Conservation (phyloP, 352 stramenopile species). For the Globisporangium spinosum region DNA sequence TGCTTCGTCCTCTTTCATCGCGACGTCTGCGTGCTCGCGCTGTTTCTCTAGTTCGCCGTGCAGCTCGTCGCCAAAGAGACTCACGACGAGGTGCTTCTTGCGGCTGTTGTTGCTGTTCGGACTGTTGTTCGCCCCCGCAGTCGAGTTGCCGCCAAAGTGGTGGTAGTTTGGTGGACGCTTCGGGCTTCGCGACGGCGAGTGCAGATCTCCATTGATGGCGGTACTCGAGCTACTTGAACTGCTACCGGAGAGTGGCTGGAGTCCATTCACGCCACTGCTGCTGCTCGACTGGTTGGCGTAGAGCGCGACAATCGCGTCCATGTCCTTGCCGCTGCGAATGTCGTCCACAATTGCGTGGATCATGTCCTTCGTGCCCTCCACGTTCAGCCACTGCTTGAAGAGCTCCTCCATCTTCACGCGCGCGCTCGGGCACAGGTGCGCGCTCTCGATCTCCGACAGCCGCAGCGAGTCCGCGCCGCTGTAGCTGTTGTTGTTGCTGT, state of each 20-base stretch:
- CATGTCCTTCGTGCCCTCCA: constrained; percentile 82
- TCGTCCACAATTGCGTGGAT: constrained; percentile 80
- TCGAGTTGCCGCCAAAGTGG: constrained; percentile 39
- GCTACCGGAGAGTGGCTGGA: not conserved
- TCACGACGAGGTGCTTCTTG: constrained; percentile 67
- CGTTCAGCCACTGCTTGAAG: constrained; percentile 85
- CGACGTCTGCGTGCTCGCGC: constrained; percentile 26
- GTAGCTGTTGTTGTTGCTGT: constrained; percentile 26
- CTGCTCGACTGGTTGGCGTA: constrained; percentile 15
- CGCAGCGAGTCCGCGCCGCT: constrained; percentile 43
- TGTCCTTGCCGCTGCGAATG: constrained; percentile 67
- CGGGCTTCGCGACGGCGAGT: constrained; percentile 60
- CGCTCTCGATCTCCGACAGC: constrained; percentile 80
- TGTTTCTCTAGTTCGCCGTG: constrained; percentile 28
- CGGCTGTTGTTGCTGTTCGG: constrained; percentile 40
- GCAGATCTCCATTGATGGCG: constrained; percentile 3
- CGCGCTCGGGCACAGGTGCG: constrained; percentile 69
- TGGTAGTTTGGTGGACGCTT: constrained; percentile 83
- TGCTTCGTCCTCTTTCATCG: constrained; percentile 34
- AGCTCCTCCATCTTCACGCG: constrained; percentile 88
- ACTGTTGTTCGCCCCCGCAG: constrained; percentile 16
- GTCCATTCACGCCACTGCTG: not conserved
- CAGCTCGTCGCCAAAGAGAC: constrained; percentile 75
- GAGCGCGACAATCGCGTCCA: constrained; percentile 38
- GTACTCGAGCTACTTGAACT: not conserved